Base-by-base conservation (phyloP, 768 basidiomycete species). In the Russula abietina region DNA sequence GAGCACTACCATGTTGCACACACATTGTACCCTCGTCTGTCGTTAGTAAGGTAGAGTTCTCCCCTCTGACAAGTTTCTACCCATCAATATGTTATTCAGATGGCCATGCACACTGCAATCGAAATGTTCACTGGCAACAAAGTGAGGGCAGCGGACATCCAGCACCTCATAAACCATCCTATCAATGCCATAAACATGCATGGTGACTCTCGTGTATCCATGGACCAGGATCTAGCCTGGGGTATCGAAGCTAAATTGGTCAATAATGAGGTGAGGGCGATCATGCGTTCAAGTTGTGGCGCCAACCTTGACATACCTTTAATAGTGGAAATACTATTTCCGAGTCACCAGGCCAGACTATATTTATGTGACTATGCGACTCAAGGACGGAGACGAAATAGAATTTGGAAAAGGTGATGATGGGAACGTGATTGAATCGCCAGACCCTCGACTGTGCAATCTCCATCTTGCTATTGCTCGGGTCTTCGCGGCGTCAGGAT, bases 81-180 rank as follows among this genome's bases (percentile, higher is more conserved):
- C 6, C 16, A 39, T 39, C 7, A 17, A 39, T 17, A 17, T 6
- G 9, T 39, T 7, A 39, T 39, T 7, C 6, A 39, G 38, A 1
- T 6, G 16, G 0, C 5, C 16, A 5, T 17, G 16, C 38, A 6
- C 5, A 0, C 1, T 16, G 38, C 14, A 6, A 39, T 39, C 0
- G 38, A 17, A 17, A 39, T 14, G 38, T 39, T 39, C 7, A 39
- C 38, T 6, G 38, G 38, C 38, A 1, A 39, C 6, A 0, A 6
- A 39, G 4, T 39, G 38, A 39, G 6, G 1, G 38, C 38, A 14
- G 16, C 6, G 0, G 6, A 6, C 4, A 7, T 39, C 5, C 38
- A 7, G 14, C 6, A 17, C 38, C 16, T 39, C 6, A 39, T 39
- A 17, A 39, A 39, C 38, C 4, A 32, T n/a, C 50, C 50, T 19